Evolutionary conservation across 192 early-diverging fungal genomes (phyloP), one percentile per base, ranked within the genome.

Genomic region (Entomortierella lignicola): DNA sequence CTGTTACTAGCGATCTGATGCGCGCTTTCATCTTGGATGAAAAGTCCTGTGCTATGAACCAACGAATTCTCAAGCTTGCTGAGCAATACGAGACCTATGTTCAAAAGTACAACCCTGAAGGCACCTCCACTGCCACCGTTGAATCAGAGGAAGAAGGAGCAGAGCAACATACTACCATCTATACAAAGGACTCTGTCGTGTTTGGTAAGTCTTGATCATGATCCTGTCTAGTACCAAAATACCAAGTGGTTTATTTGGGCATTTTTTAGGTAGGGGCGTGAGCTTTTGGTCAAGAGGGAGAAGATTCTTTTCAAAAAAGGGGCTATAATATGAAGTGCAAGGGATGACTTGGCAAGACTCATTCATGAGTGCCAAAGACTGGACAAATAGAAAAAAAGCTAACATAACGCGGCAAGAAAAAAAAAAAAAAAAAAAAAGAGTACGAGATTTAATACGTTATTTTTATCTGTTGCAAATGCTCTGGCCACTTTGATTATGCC

Each of bases 41-140:
- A 52, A 87, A 88, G 69, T 86, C 86, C 27, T 86, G 86, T 23
- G 80, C 85, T 43, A 89, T 89, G 88, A 87, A 84, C 37, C 84
- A 86, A 47, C 77, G 88, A 31, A 83, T 89, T 27, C 73, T 89
- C 42, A 84, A 85, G 61, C 82, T 89, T 32, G 88, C 85, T 4
- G 86, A 89, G 55, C 88, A 89, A 63, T 89, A 88, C 48, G 88
- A 89, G 56, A 32, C 54, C 41, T 79, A 79, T 56, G 75, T 79
- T n/a, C 75, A 79, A 51, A 79, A 62, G 60, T 54, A 70, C 43
- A 79, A 79, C 32, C 75, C 75, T 32, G 75, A 79, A 51, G 63
- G 63, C 51, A 79, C 75, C 21, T 79, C 75, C n/a, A 79, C 75
- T 12, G 20, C 63, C 39, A 70, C 75, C 4, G 63, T 54, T 4